A percentile compares a stretch with the other conserved stretches of the same genome.
Conservation (phyloP, 768 basidiomycete species). For the Podaxis rugospora region DNA sequence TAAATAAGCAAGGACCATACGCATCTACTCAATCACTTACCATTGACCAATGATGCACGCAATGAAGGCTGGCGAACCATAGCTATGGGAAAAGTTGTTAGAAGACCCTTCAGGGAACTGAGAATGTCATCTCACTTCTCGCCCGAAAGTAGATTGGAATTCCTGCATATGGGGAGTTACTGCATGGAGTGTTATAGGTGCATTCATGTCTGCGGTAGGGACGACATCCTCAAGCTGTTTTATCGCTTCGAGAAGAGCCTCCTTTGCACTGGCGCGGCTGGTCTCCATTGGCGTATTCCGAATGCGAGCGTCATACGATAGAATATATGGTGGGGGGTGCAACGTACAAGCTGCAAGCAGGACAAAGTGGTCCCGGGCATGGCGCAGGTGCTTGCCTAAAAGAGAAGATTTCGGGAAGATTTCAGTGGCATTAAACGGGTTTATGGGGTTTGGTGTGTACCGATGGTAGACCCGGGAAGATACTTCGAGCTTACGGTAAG, state of each 20-base stretch:
- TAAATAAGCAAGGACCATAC: constrained; percentile 6
- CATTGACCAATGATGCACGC: constrained; percentile 92
- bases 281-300: constrained; percentile 86
- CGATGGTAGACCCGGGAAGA: constrained; percentile 86
- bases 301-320: constrained; percentile 73
- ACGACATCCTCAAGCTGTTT: constrained; percentile 50
- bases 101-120: background rate
- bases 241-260: constrained; percentile 53
- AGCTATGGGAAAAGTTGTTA: constrained; percentile 37
- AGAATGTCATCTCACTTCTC: constrained; percentile 51
- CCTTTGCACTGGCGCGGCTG: constrained; percentile 52
- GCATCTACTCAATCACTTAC: constrained; percentile 31
- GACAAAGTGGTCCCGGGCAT: constrained; percentile 80
- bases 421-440: background rate
- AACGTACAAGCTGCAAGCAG: constrained; percentile 56
- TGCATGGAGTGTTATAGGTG: constrained; percentile 69
- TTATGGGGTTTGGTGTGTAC: constrained; percentile 30
- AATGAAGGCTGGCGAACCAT: constrained; percentile 84
- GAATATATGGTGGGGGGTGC: constrained; percentile 38
- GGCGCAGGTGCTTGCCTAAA: constrained; percentile 80
- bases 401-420: constrained; percentile 1
- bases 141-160: constrained; percentile 75
- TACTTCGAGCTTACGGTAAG: constrained; percentile 64
- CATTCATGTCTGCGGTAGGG: constrained; percentile 43
- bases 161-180: constrained; percentile 76